A percentile compares a stretch with the other conserved stretches of the same genome.
phyloP scores from a whole-genome alignment of 345 rosid species.

The Eucalyptus regnans region DNA sequence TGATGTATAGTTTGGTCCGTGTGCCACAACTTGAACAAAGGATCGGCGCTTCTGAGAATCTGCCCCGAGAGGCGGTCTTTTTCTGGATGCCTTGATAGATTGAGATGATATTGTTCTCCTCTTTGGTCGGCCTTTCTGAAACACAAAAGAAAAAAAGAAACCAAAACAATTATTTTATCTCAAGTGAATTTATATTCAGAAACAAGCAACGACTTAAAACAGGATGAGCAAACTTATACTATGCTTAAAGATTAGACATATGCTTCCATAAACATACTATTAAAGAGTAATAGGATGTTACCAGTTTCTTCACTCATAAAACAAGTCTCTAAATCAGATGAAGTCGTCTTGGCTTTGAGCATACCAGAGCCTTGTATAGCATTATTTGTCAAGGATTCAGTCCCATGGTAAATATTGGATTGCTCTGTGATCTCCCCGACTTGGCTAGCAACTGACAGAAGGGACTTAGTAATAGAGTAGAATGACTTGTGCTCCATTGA shows the following conservation, averaged over 20 bases:
- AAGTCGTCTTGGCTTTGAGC: background rate
- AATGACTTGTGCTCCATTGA: slow-evolving; percentile 7
- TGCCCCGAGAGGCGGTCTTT: background rate
- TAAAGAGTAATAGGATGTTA: background rate
- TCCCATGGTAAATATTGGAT: background rate
- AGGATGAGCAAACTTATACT: background rate
- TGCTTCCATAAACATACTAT: background rate
- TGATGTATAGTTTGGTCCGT: slow-evolving; percentile 28
- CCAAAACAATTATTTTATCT: background rate
- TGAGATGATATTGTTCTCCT: background rate
- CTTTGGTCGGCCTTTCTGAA: background rate
- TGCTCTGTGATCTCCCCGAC: slow-evolving; percentile 1
- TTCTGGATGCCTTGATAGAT: background rate
- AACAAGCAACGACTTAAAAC: background rate
- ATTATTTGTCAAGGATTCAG: background rate
- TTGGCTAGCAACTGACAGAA: slow-evolving; percentile 6
- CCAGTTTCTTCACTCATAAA: background rate
- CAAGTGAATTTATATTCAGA: background rate
- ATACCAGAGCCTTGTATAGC: background rate
- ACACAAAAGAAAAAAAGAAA: background rate
- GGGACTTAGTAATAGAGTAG: slow-evolving; percentile 22
- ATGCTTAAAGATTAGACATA: background rate
- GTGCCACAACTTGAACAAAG: slow-evolving; percentile 45
- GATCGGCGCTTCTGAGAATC: slow-evolving; percentile 24
- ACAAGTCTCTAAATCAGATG: slow-evolving; percentile 2